Conservation (phyloP, 2,329 filamentous ascomycete genomes). For the Claviceps pusilla region DNA sequence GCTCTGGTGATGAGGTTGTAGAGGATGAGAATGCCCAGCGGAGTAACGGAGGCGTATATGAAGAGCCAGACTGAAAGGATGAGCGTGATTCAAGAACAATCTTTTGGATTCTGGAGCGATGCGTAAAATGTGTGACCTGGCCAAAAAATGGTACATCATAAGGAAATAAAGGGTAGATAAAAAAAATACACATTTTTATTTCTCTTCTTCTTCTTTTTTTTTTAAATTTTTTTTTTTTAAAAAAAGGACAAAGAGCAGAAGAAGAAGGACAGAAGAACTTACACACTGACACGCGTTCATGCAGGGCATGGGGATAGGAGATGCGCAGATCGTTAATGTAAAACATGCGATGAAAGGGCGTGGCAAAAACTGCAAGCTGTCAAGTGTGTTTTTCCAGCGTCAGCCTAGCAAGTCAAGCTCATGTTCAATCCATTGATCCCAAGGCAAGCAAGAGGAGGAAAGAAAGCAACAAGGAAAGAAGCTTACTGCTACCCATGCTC, state of each 20-base stretch:
- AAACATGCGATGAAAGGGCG: constrained; percentile 92
- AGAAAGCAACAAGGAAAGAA: not conserved
- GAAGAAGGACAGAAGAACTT: constrained; percentile 19
- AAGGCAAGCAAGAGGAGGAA: not conserved
- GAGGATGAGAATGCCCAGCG: constrained; percentile 48
- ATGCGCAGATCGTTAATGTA: constrained; percentile 71
- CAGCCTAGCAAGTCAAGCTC: not conserved
- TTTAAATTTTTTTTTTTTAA: not conserved
- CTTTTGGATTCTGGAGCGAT: not conserved
- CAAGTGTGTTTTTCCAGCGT: constrained; percentile 2
- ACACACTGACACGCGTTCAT: constrained; percentile 72
- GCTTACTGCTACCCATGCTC: constrained; percentile 4
- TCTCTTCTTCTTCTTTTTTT: no score
- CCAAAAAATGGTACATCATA: no score
- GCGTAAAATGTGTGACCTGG: not conserved
- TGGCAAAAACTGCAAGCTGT: constrained; percentile 29
- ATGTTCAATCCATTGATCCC: not conserved
- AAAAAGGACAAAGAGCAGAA: not conserved
- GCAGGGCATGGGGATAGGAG: constrained; percentile 69
- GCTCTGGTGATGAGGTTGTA: constrained; percentile 51
- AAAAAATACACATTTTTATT: not conserved
- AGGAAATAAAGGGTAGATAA: not conserved
- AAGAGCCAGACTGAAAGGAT: constrained; percentile 49
- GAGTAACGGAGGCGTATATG: constrained; percentile 60
- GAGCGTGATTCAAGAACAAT: not conserved